phyloP scores from a whole-genome alignment of 345 rosid genomes.

The Citrus reticulata region DNA sequence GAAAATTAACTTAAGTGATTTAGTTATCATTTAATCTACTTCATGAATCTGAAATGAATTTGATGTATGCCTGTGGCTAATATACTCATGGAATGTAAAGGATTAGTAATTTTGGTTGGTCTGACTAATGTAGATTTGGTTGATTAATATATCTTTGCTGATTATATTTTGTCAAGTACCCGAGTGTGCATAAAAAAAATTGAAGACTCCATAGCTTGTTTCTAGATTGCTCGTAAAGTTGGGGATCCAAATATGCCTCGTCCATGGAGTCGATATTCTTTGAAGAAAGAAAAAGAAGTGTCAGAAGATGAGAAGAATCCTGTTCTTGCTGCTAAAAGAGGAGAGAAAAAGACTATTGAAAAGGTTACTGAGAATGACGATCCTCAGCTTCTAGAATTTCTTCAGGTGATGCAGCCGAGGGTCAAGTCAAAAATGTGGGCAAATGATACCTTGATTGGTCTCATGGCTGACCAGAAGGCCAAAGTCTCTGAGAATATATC shows the following conservation, averaged over 20 bases:
- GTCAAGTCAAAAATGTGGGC: constrained; percentile 73
- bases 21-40: not conserved
- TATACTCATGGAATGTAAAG: not conserved
- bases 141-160: not conserved
- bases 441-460: constrained; percentile 52
- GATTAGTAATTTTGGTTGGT: not conserved
- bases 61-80: not conserved
- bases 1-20: not conserved
- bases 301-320: constrained; percentile 17
- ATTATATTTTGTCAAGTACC: not conserved
- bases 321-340: constrained; percentile 23
- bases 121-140: not conserved
- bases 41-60: not conserved
- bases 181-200: not conserved
- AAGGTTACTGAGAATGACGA: constrained; percentile 41
- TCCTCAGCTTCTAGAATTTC: constrained; percentile 59
- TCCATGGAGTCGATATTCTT: constrained; percentile 84
- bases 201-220: not conserved
- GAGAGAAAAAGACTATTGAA: constrained; percentile 27
- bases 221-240: constrained; percentile 66
- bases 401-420: constrained; percentile 79
- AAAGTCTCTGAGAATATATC: constrained; percentile 19
- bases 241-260: constrained; percentile 69
- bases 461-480: constrained; percentile 19
- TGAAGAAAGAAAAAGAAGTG: constrained; percentile 37